Conservation (phyloP, 2,329 filamentous ascomycete genomes). For the Ciborinia camelliae region DNA sequence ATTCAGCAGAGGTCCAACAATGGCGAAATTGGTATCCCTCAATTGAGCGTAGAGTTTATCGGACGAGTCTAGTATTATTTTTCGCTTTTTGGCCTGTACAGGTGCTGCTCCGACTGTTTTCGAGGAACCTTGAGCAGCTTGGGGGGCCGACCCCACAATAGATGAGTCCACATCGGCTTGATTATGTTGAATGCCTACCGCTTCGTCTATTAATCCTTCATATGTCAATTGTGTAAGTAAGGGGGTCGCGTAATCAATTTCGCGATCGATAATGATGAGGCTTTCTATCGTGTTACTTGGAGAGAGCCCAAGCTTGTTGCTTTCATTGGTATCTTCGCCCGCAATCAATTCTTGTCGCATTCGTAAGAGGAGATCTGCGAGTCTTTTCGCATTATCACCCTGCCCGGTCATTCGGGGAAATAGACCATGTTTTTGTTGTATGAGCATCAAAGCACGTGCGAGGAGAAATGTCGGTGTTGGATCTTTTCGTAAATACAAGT, state of each 20-base stretch:
- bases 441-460: constrained; percentile 87
- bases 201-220: constrained; percentile 90
- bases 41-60: constrained; percentile 87
- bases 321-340: constrained; percentile 67
- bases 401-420: constrained; percentile 95
- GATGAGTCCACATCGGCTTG: constrained; percentile 91
- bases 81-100: constrained; percentile 73
- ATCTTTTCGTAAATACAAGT: constrained; percentile 87
- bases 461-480: constrained; percentile 86
- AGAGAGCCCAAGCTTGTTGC: constrained; percentile 63
- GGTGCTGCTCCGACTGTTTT: constrained; percentile 53
- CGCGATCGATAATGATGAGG: constrained; percentile 90
- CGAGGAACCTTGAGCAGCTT: constrained; percentile 51
- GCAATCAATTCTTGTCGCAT: constrained; percentile 89
- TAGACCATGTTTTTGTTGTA: constrained; percentile 87
- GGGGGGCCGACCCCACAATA: constrained; percentile 72
- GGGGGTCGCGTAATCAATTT: constrained; percentile 88
- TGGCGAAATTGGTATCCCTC: constrained; percentile 90
- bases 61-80: constrained; percentile 81
- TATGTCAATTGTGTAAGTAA: constrained; percentile 95
- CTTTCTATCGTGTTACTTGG: constrained; percentile 88
- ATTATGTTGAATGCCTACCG: constrained; percentile 88
- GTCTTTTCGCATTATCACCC: constrained; percentile 85
- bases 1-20: constrained; percentile 84
- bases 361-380: constrained; percentile 80